These are phyloP conservation scores for Penicillium coprophilum DNA, from an alignment of 495 filamentous ascomycete genomes.

Conservation along the genomic window DNA sequence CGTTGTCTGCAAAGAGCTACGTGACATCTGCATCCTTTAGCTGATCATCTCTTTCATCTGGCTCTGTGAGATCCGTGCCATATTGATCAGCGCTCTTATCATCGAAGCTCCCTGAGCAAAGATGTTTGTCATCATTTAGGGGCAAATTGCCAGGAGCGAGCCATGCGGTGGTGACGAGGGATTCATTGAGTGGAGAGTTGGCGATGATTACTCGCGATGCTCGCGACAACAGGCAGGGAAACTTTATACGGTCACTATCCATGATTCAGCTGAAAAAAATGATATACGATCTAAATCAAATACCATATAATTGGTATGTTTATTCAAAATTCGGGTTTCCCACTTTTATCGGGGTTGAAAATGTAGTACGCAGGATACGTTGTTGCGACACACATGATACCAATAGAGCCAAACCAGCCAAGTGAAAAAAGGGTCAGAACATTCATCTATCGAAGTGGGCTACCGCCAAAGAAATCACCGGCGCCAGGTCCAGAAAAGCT, in stretches of 20 bases:
- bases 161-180: slow-evolving; percentile 1
- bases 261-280: no score
- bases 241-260: no score
- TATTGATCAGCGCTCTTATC: background rate
- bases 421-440: background rate
- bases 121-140: slow-evolving; percentile 2
- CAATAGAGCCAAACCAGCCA: background rate
- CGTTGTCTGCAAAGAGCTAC: background rate
- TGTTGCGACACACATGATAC: background rate
- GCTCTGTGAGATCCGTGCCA: background rate
- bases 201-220: slow-evolving; percentile 2
- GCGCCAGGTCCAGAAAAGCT: slow-evolving; percentile 43
- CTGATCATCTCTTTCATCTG: background rate
- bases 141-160: slow-evolving; percentile 2
- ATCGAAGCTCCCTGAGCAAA: slow-evolving; percentile 4
- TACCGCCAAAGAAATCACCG: slow-evolving; percentile 45
- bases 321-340: no score
- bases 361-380: background rate
- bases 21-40: background rate
- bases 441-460: slow-evolving; percentile 39
- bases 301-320: background rate
- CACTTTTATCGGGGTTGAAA: no score
- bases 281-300: no score
- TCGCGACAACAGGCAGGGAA: no score
- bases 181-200: no score